Base-by-base conservation (phyloP, 768 basidiomycete genomes). In the Leccinum imitatum region DNA sequence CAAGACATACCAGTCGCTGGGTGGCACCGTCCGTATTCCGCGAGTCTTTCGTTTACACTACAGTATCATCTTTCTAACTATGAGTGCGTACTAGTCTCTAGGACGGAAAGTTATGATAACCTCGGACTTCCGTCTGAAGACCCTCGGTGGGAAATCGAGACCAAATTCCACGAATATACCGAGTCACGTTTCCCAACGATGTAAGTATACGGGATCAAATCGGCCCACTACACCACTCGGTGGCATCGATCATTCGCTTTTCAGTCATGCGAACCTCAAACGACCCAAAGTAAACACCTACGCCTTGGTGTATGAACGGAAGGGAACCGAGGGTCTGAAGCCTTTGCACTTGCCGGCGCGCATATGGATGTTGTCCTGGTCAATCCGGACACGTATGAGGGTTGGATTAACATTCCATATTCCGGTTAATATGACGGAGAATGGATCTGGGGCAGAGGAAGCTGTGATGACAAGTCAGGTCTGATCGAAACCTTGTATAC, bases 211-310 rank as follows among this genome's bases (percentile, higher is more conserved):
- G 10, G 33, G 23, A 7, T 52, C 50, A 14, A n/a, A n/a, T 19
- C 46, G 6, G 17, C 25, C 15, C 9, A 30, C 39, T 31, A n/a
- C 41, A 41, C 17, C 39, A 17, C 41, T 9, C n/a, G 17, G 41
- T 44, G 41, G 17, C 7, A 31, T 31, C 56, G 30, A 59, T 56
- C 17, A n/a, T 15, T 7, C 13, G 58, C 47, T 23, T 55, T 44
- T 9, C 50, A 84, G 84, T 39, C 82, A 85, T 65, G 56, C 76
- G 4, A 75, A 72, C 25, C 76, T 87, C 6, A 62, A 76, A 47
- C 77, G 85, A 48, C 82, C 82, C 10, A 80, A 79, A 60, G 78
- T 88, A 59, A 86, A 86, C 64, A 86, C 81, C 0, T 86, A 82
- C 52, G 86, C 82, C 0, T 75, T 87, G 15, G 72, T 88, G 2